phyloP scores from a whole-genome alignment of 2,329 filamentous ascomycete species.

The Hirsutella minnesotensis region DNA sequence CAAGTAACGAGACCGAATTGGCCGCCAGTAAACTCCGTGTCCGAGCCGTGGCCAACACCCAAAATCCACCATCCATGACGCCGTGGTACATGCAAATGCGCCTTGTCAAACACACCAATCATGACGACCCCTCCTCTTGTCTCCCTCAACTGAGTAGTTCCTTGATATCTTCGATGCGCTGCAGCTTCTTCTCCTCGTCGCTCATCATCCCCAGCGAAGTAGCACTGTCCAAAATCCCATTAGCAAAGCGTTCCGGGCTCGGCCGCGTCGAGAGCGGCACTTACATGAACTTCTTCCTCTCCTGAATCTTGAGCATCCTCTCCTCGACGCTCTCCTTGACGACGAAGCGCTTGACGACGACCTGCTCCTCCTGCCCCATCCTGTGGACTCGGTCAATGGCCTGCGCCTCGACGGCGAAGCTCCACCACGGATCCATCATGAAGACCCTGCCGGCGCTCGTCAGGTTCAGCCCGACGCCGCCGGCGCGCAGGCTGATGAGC shows the following conservation, averaged over 20 bases:
- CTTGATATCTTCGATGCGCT: slow-evolving; percentile 87
- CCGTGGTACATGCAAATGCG: background rate
- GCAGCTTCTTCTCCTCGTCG: slow-evolving; percentile 83
- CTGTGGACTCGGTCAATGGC: slow-evolving; percentile 95
- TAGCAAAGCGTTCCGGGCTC: slow-evolving; percentile 5
- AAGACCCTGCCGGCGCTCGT: slow-evolving; percentile 82
- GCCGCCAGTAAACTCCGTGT: too few relatives aligned
- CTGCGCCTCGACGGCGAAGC: slow-evolving; percentile 90
- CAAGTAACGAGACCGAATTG: background rate
- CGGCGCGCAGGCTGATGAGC: slow-evolving; percentile 74
- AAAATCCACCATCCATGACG: too few relatives aligned
- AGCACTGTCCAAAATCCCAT: slow-evolving; percentile 44
- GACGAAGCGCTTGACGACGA: slow-evolving; percentile 79
- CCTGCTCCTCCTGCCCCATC: slow-evolving; percentile 84
- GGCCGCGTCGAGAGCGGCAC: slow-evolving; percentile 22
- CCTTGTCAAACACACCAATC: background rate
- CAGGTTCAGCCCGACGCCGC: slow-evolving; percentile 87
- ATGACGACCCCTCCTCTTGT: background rate
- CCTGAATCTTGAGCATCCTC: slow-evolving; percentile 86
- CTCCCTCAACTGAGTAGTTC: slow-evolving; percentile 57
- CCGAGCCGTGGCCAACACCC: too few relatives aligned
- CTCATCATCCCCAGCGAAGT: slow-evolving; percentile 88
- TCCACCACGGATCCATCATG: slow-evolving; percentile 99
- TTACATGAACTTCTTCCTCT: slow-evolving; percentile 91
- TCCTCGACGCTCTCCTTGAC: slow-evolving; percentile 87